These are phyloP conservation scores for Chlamydomonas sphaeroides DNA, from an alignment of 139 green algal genomes.

Conservation along the genomic window DNA sequence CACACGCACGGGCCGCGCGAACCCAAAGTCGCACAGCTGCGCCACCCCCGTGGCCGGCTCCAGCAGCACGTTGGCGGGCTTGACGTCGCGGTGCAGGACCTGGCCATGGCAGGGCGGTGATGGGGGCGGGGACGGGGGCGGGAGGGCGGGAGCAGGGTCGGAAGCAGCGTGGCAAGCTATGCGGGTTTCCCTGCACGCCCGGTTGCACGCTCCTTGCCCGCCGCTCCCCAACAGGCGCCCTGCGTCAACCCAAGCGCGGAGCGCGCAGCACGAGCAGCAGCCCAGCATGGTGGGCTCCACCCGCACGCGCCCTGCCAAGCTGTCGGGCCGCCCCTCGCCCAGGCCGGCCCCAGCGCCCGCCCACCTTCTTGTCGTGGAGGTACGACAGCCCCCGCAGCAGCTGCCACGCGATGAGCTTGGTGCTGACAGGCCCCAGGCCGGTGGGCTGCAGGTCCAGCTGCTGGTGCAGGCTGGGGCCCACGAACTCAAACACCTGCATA, in stretches of 20 bases:
- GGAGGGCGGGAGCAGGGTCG: too few species aligned
- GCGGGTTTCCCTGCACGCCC: too few species aligned
- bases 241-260: too few species aligned
- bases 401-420: conserved; percentile 55
- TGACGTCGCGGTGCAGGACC: conserved; percentile 75
- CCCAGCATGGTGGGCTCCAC: too few species aligned
- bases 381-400: conserved; percentile 39
- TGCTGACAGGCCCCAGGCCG: conserved; percentile 14
- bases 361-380: conserved; percentile 46
- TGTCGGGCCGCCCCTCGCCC: too few species aligned
- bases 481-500: conserved; percentile 38
- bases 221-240: too few species aligned
- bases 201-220: too few species aligned
- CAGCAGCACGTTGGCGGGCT: conserved; percentile 87
- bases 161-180: too few species aligned
- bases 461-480: conserved; percentile 37
- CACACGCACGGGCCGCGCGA: conserved; percentile 54
- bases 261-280: too few species aligned
- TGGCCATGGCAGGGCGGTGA: not conserved
- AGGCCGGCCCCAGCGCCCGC: too few species aligned
- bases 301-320: too few species aligned
- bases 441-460: conserved; percentile 19
- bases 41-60: conserved; percentile 28
- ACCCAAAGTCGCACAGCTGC: conserved; percentile 90
- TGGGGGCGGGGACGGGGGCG: too few species aligned